These are phyloP conservation scores for Monosporascus sp. DNA, from an alignment of 2,329 filamentous ascomycete species.

Conservation along the genomic window DNA sequence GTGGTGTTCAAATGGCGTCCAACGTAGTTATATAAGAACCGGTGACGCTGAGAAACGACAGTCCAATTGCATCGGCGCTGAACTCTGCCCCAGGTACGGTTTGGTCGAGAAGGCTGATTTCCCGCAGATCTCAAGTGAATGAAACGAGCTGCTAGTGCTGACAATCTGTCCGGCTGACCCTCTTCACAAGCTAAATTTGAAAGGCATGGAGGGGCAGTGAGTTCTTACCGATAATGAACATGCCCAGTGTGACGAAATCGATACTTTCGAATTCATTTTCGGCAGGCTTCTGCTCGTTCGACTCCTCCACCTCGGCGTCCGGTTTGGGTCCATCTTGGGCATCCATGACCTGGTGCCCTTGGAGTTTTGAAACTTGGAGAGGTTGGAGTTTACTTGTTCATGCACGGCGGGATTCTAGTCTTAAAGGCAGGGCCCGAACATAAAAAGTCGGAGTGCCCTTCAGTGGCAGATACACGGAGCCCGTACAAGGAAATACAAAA, in stretches of 20 bases:
- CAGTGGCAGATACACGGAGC: too few species aligned
- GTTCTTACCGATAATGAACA: constrained; percentile 65
- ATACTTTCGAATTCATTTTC: constrained; percentile 35
- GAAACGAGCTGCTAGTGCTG: neutral
- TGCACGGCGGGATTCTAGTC: neutral
- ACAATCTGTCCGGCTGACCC: neutral
- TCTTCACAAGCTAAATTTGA: neutral
- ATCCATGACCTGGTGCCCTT: constrained; percentile 14
- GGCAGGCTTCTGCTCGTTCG: constrained; percentile 8
- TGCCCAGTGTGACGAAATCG: constrained; percentile 66
- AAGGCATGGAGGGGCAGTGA: neutral
- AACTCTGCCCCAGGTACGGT: too few species aligned
- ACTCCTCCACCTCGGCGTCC: constrained; percentile 1
- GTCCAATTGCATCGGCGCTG: too few species aligned
- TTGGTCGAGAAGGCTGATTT: neutral
- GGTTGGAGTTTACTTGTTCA: neutral
- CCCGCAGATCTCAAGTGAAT: neutral
- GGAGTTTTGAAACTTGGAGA: neutral
- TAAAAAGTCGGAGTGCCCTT: neutral
- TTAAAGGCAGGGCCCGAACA: neutral
- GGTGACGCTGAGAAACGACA: too few species aligned
- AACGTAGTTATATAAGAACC: too few species aligned
- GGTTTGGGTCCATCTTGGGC: constrained; percentile 13
- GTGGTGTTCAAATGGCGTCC: neutral
- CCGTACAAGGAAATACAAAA: too few species aligned